phyloP scores from a whole-genome alignment of 768 basidiomycete species.

The Boletus sp. region DNA sequence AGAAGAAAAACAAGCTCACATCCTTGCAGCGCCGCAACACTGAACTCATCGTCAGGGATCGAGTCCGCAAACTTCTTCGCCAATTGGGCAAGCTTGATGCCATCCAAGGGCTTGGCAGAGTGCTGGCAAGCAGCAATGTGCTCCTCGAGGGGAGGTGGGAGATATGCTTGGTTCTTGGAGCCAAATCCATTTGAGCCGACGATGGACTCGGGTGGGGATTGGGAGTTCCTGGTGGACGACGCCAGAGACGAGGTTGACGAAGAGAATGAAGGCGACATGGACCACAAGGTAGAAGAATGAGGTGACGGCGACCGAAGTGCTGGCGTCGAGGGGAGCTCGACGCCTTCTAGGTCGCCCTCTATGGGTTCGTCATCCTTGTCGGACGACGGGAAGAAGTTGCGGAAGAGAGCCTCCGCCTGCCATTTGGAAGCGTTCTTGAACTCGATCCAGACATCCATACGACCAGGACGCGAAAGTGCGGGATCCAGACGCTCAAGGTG shows the following conservation, averaged over 20 bases:
- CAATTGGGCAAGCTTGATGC: conserved; percentile 58
- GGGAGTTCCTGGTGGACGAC: conserved; percentile 30
- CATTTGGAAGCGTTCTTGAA: conserved; percentile 84
- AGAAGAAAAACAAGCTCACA: conserved; percentile 53
- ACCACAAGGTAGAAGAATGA: conserved; percentile 48
- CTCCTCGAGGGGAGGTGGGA: conserved; percentile 64
- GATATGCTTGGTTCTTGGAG: conserved; percentile 56
- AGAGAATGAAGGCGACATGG: conserved; percentile 43
- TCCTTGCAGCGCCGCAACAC: conserved; percentile 87
- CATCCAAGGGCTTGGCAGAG: conserved; percentile 64
- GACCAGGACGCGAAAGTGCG: conserved; percentile 87
- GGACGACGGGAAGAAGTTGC: conserved; percentile 85
- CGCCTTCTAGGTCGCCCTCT: conserved; percentile 45
- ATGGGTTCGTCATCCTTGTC: conserved; percentile 46
- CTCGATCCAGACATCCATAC: conserved; percentile 91
- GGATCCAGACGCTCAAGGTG: conserved; percentile 90
- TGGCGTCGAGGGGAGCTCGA: conserved; percentile 41
- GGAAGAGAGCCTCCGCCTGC: conserved; percentile 85
- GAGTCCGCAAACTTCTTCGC: conserved; percentile 79
- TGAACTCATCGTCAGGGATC: conserved; percentile 84
- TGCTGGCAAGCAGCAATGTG: conserved; percentile 58
- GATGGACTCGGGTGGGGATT: conserved; percentile 21
- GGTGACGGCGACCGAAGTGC: conserved; percentile 43
- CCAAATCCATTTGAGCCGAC: conserved; percentile 39
- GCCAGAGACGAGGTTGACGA: conserved; percentile 42